Percentiles rank a stretch among this genome's conserved stretches.
Conservation (phyloP, 192 early-diverging fungal species). For the Funneliformis mosseae region DNA sequence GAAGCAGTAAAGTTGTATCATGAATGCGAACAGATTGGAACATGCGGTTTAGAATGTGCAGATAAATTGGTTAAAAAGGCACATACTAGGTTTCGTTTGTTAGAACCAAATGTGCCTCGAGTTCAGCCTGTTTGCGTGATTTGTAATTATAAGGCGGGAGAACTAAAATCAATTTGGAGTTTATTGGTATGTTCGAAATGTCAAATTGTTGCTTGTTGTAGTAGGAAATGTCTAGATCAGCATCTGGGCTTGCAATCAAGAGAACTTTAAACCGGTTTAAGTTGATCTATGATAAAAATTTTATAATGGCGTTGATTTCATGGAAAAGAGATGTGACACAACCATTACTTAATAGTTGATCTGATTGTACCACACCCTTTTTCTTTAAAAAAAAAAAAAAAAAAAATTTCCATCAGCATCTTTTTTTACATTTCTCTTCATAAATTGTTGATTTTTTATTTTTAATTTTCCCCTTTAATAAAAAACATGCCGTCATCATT, state of each 20-base stretch:
- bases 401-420: too few species aligned
- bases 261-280: too few species aligned
- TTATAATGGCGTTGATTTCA: too few species aligned
- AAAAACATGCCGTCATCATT: not conserved
- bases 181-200: slow-evolving; percentile 25
- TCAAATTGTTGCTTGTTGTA: slow-evolving; percentile 23
- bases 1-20: not conserved
- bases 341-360: too few species aligned
- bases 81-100: not conserved
- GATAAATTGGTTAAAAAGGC: slow-evolving; percentile 24
- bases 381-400: too few species aligned
- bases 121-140: not conserved
- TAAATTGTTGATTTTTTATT: too few species aligned
- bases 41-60: not conserved
- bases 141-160: slow-evolving; percentile 1
- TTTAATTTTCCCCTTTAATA: too few species aligned
- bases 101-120: slow-evolving; percentile 4
- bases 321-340: too few species aligned
- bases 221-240: slow-evolving; percentile 1
- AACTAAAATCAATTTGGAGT: slow-evolving; percentile 9
- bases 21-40: not conserved
- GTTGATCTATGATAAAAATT: not conserved
- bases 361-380: too few species aligned
- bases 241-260: not conserved
- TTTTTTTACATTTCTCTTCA: too few species aligned